Evolutionary conservation across 768 basidiomycete genomes (phyloP).

Genomic region (Cystofilobasidium macerans): DNA sequence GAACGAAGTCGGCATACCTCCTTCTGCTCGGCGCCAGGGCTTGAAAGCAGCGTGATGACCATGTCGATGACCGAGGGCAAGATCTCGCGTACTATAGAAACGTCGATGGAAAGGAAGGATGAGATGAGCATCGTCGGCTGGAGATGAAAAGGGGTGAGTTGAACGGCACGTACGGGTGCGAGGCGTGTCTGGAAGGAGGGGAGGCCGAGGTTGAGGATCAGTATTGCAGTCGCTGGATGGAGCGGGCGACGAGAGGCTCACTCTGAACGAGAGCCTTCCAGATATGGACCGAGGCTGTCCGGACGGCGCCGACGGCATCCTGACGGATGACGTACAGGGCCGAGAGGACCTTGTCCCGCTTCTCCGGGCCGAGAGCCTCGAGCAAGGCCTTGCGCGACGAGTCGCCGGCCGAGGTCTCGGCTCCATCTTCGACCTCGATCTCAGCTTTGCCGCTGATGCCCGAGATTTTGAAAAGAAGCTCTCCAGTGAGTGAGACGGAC

Average conservation of each 20-base stretch:
- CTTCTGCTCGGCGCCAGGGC: conserved; percentile 71
- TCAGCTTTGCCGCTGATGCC: conserved; percentile 85
- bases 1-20: conserved; percentile 48
- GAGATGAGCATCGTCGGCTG: not conserved
- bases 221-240: too few species aligned
- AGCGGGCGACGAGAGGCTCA: not conserved
- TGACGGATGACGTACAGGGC: conserved; percentile 87
- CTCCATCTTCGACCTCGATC: conserved; percentile 54
- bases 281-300: conserved; percentile 83
- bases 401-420: conserved; percentile 52
- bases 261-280: conserved; percentile 95
- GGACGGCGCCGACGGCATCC: conserved; percentile 76
- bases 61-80: conserved; percentile 69
- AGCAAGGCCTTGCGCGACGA: conserved; percentile 71
- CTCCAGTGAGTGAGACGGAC: conserved; percentile 89
- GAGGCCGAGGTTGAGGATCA: too few species aligned
- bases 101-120: conserved; percentile 25
- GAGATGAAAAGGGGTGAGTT: too few species aligned
- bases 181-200: conserved; percentile 49
- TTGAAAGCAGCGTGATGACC: conserved; percentile 59
- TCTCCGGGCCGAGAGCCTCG: conserved; percentile 76
- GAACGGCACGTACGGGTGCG: conserved; percentile 54
- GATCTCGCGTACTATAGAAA: conserved; percentile 66
- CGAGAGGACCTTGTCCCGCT: conserved; percentile 80
- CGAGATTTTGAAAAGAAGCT: conserved; percentile 88